Evolutionary conservation across 2,329 filamentous ascomycete genomes (phyloP), one percentile per base, ranked within the genome.

Genomic region (Lachnellula subtilissima): DNA sequence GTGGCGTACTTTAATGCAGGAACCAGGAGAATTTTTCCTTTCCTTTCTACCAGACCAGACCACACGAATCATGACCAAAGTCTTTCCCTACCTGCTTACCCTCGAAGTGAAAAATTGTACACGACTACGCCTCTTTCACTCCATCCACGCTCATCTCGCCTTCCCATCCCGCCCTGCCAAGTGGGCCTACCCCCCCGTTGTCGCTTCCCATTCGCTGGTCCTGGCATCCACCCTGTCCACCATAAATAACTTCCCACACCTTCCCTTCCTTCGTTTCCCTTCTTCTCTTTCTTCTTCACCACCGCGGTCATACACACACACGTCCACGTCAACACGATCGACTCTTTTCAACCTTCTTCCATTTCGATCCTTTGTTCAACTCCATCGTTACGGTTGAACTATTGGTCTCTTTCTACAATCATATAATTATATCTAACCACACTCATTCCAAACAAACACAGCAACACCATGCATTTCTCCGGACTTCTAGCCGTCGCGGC

Each of bases 401-500:
- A 5, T 45, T 11, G 11, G 2, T 15, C 19, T 45, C 19, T 23
- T 12, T 11, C 19, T 40, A 40, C n/a, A 3, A 40, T 14, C 6
- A 15, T 40, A 11, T 40, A 15, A n/a, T 40, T 40, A 17, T 15
- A 15, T 17, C 14, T 7, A n/a, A 42, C 15, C 39, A 42, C 39
- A 42, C 39, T 42, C 39, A 19, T 42, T 42, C 39, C 39, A 15
- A 40, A n/a, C 39, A n/a, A 40, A 15, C 15, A n/a, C 39, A 42
- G 22, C 39, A 42, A 45, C 48, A 45, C 17, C 32, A 70, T 70
- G 67, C 67, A 63, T 63, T 63, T 65, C 7, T 56, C 61, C 14
- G 54, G 52, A 48, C 46, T 69, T 45, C 48, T 66, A 35, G 61
- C 66, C 59, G 54, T 68, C 55, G 66, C 60, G 49, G 65, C 61